Evolutionary conservation across 139 green algal species (phyloP).

Genomic region (Volvox africanus): DNA sequence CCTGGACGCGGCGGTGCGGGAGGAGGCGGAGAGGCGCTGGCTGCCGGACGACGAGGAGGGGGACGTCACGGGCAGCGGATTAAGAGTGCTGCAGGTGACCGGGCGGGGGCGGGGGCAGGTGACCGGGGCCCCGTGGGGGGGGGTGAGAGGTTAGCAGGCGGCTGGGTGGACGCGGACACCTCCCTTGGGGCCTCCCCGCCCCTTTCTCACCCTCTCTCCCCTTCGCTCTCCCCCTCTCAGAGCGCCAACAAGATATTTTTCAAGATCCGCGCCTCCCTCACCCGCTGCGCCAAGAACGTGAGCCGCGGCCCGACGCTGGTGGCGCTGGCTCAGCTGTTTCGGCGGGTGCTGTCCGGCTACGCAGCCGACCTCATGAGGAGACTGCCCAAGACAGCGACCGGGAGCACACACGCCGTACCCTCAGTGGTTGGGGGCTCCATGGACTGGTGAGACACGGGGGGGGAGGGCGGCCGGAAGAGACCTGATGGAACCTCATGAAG

Average conservation of each 20-base stretch:
- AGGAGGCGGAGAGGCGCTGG: slow-evolving; percentile 78
- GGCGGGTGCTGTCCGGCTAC: slow-evolving; percentile 85
- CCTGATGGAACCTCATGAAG: too few species aligned
- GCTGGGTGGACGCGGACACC: background rate
- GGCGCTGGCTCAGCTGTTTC: slow-evolving; percentile 71
- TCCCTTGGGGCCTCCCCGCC: background rate
- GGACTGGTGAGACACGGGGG: slow-evolving; percentile 27
- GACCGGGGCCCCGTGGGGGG: background rate
- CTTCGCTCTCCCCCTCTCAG: background rate
- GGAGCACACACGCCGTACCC: slow-evolving; percentile 52
- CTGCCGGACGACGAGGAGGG: slow-evolving; percentile 44
- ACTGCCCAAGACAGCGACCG: slow-evolving; percentile 82
- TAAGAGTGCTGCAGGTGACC: slow-evolving; percentile 35
- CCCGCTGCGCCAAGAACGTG: slow-evolving; percentile 84
- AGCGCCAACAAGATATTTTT: slow-evolving; percentile 69
- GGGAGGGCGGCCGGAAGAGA: too few species aligned
- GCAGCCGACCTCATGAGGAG: slow-evolving; percentile 77
- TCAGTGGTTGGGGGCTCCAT: slow-evolving; percentile 43
- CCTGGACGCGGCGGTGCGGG: slow-evolving; percentile 78
- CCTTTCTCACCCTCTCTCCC: background rate
- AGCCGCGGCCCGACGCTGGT: slow-evolving; percentile 83
- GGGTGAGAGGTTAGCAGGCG: background rate
- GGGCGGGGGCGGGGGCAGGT: too few species aligned
- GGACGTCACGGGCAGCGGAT: slow-evolving; percentile 13
- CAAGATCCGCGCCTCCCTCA: slow-evolving; percentile 84